phyloP scores from a whole-genome alignment of 352 stramenopile genomes.

The Phytophthora hybrid region DNA sequence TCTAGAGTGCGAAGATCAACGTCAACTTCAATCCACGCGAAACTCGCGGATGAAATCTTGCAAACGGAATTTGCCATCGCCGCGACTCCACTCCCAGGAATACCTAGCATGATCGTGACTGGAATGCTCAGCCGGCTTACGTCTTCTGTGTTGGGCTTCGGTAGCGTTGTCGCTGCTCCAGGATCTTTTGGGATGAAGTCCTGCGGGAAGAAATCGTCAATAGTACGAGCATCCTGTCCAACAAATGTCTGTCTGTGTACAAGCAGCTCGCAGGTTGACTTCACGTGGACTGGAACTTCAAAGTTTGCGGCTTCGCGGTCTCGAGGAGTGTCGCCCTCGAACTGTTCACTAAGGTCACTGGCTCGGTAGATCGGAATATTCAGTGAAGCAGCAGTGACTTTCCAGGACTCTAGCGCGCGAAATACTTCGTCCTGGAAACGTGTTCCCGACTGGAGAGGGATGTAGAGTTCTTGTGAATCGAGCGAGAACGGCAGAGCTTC shows the following conservation, averaged over 20 bases:
- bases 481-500: constrained; percentile 50
- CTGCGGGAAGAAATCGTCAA: constrained; percentile 56
- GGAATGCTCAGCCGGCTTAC: constrained; percentile 50
- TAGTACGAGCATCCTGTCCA: constrained; percentile 18
- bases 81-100: constrained; percentile 65
- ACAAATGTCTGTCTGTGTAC: constrained; percentile 32
- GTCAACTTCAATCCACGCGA: constrained; percentile 54
- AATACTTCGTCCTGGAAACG: constrained; percentile 78
- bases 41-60: constrained; percentile 52
- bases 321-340: constrained; percentile 55
- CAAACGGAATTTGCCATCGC: constrained; percentile 52
- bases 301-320: constrained; percentile 28
- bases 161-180: constrained; percentile 44
- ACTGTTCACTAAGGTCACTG: constrained; percentile 47
- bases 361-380: constrained; percentile 66
- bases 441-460: constrained; percentile 68
- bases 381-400: constrained; percentile 47
- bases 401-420: constrained; percentile 63
- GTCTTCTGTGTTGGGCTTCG: constrained; percentile 43
- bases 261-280: constrained; percentile 36
- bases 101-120: constrained; percentile 66
- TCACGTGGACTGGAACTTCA: constrained; percentile 28
- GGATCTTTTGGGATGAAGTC: constrained; percentile 72
- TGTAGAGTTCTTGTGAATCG: constrained; percentile 39
- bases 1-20: constrained; percentile 48